phyloP scores from a whole-genome alignment of 148 eudicot genomes.

The Vaccinium darrowii region DNA sequence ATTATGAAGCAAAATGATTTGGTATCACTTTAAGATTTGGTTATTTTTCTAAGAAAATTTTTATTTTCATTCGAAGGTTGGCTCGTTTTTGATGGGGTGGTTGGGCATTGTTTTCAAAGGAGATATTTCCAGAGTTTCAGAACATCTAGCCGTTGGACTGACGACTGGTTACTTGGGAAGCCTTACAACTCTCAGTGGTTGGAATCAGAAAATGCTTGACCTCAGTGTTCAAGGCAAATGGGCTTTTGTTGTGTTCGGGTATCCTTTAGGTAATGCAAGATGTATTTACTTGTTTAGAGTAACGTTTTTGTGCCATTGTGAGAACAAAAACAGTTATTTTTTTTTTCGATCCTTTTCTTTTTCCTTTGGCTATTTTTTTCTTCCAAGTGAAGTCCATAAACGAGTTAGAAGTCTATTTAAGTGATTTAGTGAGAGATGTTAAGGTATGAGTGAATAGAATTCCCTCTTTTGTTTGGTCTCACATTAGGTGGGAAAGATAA shows the following conservation, averaged over 20 bases:
- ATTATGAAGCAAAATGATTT: not conserved
- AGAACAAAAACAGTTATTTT: not conserved
- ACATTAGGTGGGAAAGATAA: not conserved
- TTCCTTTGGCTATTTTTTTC: not conserved
- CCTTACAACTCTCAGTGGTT: slow-evolving; percentile 93
- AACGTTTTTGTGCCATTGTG: not conserved
- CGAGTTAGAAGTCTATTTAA: not conserved
- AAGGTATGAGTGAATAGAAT: not conserved
- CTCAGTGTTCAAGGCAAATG: slow-evolving; percentile 78
- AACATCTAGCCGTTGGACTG: slow-evolving; percentile 70
- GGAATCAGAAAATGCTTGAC: slow-evolving; percentile 94
- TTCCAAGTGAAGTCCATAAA: not conserved
- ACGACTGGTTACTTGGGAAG: slow-evolving; percentile 95
- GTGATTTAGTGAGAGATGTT: not conserved
- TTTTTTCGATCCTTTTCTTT: not conserved
- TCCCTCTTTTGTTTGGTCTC: not conserved
- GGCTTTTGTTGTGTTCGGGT: slow-evolving; percentile 65
- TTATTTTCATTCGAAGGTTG: slow-evolving; percentile 45
- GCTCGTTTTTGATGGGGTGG: slow-evolving; percentile 99
- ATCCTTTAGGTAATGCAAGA: slow-evolving; percentile 50
- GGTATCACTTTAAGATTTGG: not conserved
- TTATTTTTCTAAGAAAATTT: not conserved
- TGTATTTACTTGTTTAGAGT: not conserved
- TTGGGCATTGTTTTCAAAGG: slow-evolving; percentile 83
- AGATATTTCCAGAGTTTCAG: slow-evolving; percentile 52